phyloP scores from a whole-genome alignment of 371 early-diverging fungal species.

The Lichtheimia ornata region DNA sequence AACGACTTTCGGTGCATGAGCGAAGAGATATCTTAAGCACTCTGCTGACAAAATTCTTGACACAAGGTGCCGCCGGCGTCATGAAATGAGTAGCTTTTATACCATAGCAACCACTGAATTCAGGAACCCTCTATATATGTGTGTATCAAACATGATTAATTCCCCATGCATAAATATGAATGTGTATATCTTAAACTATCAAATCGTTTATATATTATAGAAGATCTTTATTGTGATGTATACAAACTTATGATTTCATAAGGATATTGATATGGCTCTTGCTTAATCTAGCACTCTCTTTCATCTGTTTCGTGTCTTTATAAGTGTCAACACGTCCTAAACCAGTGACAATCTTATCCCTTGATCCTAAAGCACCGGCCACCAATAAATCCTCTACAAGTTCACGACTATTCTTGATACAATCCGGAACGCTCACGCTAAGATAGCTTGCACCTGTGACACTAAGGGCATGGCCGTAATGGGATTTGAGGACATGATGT shows the following conservation, averaged over 20 bases:
- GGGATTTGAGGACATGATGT: constrained; percentile 48
- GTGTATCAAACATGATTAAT: too few relatives aligned
- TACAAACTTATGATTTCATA: constrained; percentile 26
- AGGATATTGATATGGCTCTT: constrained; percentile 42
- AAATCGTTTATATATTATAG: too few relatives aligned
- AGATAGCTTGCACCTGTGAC: constrained; percentile 82
- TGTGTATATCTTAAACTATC: too few relatives aligned
- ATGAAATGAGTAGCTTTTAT: constrained; percentile 32
- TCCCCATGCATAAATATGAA: too few relatives aligned
- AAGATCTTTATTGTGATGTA: too few relatives aligned
- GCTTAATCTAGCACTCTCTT: constrained; percentile 35
- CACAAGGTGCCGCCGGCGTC: constrained; percentile 41
- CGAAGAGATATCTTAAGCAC: constrained; percentile 41
- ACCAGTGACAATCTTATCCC: constrained; percentile 54
- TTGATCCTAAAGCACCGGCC: constrained; percentile 39
- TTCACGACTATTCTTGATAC: constrained; percentile 72
- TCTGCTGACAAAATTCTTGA: constrained; percentile 39
- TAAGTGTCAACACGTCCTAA: constrained; percentile 32
- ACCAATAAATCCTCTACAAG: constrained; percentile 57
- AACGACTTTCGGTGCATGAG: constrained; percentile 30
- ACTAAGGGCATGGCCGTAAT: constrained; percentile 58
- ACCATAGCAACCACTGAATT: too few relatives aligned
- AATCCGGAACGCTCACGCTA: constrained; percentile 90
- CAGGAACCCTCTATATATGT: too few relatives aligned
- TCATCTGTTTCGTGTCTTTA: constrained; percentile 14